Evolutionary conservation across 345 rosid species (phyloP), one percentile per base, ranked within the genome.

Genomic region (Citropsis articulata): DNA sequence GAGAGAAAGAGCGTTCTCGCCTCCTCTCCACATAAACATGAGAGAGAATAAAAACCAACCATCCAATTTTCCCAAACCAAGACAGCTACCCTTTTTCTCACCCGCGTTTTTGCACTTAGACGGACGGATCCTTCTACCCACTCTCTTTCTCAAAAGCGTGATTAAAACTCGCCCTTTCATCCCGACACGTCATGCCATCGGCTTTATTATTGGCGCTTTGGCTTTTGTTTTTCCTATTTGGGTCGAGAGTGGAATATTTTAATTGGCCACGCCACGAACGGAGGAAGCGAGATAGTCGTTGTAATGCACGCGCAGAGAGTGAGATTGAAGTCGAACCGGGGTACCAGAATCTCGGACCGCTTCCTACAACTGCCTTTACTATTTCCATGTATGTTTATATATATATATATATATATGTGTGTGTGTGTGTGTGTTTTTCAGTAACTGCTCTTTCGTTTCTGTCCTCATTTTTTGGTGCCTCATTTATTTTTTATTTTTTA

Each of bases 21-120:
- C 90, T 90, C 93, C 81, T 88, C 90, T 89, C 93, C 93, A 87
- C 90, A 86, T 79, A 86, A 85, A 72, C 71, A 68, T 18, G 22
- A 53, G 79, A 78, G 63, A 82, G 48, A 84, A 88, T 73, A 81
- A 85, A 81, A 85, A 78, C 88, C 88, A 83, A 83, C 87, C 89
- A 83, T 68, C 84, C 85, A 75, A 75, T 40, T 45, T 45, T 45
- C 81, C 81, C 55, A 74, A 78, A 33, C 85, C 50, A 45, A 75
- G 22, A 53, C 57, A 53, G 57, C 57, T 38, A 1, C 35, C 12
- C 40, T 22, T 31, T 75, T 55, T 72, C 66, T 60, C 48, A 66
- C 84, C 82, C 82, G 86, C 82, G 84, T 84, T 80, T 83, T 83
- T 64, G 36, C 78, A 74, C 76, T 61, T 61, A 56, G 72, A 75